A percentile compares a stretch with the other conserved stretches of the same genome.
Conservation (phyloP, 371 early-diverging fungal species). For the Mucor velutinosus region DNA sequence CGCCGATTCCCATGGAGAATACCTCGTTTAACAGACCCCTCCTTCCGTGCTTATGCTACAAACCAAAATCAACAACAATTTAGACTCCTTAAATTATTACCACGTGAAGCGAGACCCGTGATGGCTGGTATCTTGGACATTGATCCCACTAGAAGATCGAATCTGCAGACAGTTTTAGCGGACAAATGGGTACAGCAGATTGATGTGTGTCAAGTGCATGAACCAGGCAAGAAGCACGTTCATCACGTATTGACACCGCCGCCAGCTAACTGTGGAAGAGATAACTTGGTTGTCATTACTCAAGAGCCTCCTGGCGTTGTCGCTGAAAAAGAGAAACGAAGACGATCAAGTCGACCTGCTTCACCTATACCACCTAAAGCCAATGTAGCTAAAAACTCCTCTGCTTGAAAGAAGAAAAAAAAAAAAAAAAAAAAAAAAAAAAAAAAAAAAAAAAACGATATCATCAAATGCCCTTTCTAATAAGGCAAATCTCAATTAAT, state of each 20-base stretch:
- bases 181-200: slow-evolving; percentile 63
- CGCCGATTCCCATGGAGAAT: slow-evolving; percentile 73
- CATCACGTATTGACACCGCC: slow-evolving; percentile 47
- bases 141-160: slow-evolving; percentile 52
- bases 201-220: slow-evolving; percentile 57
- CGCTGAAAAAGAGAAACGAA: slow-evolving; percentile 48
- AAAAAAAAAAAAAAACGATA: no score
- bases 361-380: slow-evolving; percentile 16
- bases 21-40: slow-evolving; percentile 51
- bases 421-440: no score
- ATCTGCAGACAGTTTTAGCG: slow-evolving; percentile 41
- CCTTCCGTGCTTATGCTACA: slow-evolving; percentile 52
- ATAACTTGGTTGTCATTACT: slow-evolving; percentile 43
- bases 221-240: slow-evolving; percentile 48
- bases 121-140: slow-evolving; percentile 54
- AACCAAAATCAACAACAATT: slow-evolving; percentile 43
- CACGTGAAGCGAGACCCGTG: slow-evolving; percentile 49
- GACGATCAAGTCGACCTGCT: slow-evolving; percentile 23
- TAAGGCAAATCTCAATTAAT: background rate
- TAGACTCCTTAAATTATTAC: slow-evolving; percentile 55
- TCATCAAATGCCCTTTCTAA: background rate
- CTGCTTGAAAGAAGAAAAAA: background rate
- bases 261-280: slow-evolving; percentile 18
- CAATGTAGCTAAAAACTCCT: slow-evolving; percentile 6
- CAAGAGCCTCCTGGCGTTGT: slow-evolving; percentile 51